Base-by-base conservation (phyloP, 2,329 filamentous ascomycete species). In the Paecilomyces fulvus region DNA sequence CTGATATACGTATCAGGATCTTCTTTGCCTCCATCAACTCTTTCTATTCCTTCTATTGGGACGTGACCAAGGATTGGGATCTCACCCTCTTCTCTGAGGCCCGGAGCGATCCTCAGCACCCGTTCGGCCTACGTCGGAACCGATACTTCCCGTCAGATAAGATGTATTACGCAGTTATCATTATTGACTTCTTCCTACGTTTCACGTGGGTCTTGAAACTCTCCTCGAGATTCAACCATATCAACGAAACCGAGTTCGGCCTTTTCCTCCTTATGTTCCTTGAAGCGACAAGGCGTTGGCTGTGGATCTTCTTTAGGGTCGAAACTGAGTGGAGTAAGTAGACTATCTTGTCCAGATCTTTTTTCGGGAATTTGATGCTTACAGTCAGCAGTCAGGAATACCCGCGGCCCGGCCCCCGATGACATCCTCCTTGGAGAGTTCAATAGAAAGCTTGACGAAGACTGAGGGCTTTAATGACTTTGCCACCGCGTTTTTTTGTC, bases 31-130 rank as follows among this genome's bases (percentile, higher is more conserved):
- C 90, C 31, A 68, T 94, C 65, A 96, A 99, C 72, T 95, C 90
- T 12, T 78, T 88, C 49, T 99, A 96, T 75, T 91, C 88, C n/a
- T 97, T 97, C 77, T 99, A 94, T 79, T 99, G 94, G 94, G 94
- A 99, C 67, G 85, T 97, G 30, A 82, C 90, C 55, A 94, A 92
- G 76, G 94, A 99, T 78, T 99, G 94, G 94, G 94, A 97, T 68
- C 79, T 99, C 60, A 89, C 88, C 0, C 80, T 97, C 12, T 89
- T 97, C 67, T 83, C 87, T 2, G 70, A 79, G 1, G 70, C 76
- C 59, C 83, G 87, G 60, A 79, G 79, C 61, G 79, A 81, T 10
- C 80, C 80, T 1, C 83, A 87, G 25, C 82, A 92, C 64, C 83
- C 90, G 0, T 94, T 83, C 69, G 94, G 89, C 1, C 78, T 99